A percentile compares a stretch with the other conserved stretches of the same genome.
Conservation (phyloP, 2,329 filamentous ascomycete genomes). For the Paramyrothecium sp. region DNA sequence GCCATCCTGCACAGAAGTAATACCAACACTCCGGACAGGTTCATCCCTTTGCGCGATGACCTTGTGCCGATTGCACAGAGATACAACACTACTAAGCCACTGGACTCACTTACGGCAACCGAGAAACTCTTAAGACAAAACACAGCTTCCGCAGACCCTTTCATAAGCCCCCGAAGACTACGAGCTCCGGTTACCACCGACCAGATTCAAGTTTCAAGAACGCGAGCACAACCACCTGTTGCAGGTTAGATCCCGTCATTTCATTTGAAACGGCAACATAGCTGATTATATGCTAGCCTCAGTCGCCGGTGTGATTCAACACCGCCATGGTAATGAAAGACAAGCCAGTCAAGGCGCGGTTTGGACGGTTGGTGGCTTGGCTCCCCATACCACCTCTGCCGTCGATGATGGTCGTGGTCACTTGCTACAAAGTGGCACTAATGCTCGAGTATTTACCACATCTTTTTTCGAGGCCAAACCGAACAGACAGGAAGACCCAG, state of each 20-base stretch:
- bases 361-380: constrained; percentile 75
- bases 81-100: constrained; percentile 43
- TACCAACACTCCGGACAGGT: constrained; percentile 41
- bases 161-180: constrained; percentile 24
- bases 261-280: constrained; percentile 1
- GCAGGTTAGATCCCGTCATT: not conserved
- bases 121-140: constrained; percentile 46
- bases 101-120: constrained; percentile 36
- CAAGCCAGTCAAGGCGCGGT: constrained; percentile 67
- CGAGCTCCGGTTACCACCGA: constrained; percentile 9
- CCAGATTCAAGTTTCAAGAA: constrained; percentile 7
- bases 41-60: constrained; percentile 43
- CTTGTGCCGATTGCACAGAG: constrained; percentile 36
- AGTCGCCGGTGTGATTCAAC: constrained; percentile 20
- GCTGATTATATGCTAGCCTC: constrained; percentile 16
- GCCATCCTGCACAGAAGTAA: constrained; percentile 3
- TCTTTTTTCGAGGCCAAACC: constrained; percentile 41
- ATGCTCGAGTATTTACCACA: constrained; percentile 64
- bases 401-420: constrained; percentile 64
- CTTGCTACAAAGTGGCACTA: constrained; percentile 67
- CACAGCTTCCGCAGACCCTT: constrained; percentile 40
- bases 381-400: constrained; percentile 47
- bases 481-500: constrained; percentile 56
- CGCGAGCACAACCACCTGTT: not conserved
- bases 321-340: constrained; percentile 26